These are phyloP conservation scores for Paramecium biaurelia DNA, from an alignment of 73 alveolate species.

Conservation along the genomic window DNA sequence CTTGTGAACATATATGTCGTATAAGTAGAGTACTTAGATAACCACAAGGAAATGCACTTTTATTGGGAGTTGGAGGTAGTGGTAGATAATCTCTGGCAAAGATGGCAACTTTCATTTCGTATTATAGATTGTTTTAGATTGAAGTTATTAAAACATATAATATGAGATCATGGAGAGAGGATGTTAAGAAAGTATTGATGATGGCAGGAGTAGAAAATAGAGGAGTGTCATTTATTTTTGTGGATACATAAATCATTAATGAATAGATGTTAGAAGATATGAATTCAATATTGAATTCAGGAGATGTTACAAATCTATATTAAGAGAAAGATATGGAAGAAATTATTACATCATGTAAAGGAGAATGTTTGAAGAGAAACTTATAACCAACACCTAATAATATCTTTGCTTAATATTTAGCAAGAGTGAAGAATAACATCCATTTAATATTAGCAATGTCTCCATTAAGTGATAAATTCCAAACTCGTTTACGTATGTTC, in stretches of 20 bases:
- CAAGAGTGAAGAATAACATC: constrained; percentile 92
- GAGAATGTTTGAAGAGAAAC: constrained; percentile 75
- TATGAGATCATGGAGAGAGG: constrained; percentile 98
- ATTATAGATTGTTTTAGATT: constrained; percentile 56
- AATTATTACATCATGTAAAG: constrained; percentile 65
- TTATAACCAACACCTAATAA: constrained; percentile 70
- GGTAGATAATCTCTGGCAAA: constrained; percentile 78
- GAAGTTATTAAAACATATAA: constrained; percentile 67
- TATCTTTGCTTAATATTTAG: constrained; percentile 78
- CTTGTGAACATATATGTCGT: constrained; percentile 78
- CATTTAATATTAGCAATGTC: constrained; percentile 98
- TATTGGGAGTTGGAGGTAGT: constrained; percentile 89
- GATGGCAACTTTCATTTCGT: constrained; percentile 73
- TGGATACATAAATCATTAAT: constrained; percentile 98
- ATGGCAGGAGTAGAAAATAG: constrained; percentile 91
- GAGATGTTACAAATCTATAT: constrained; percentile 96
- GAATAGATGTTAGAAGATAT: constrained; percentile 99
- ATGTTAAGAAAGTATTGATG: constrained; percentile 95
- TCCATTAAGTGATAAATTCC: constrained; percentile 97
- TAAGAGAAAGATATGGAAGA: constrained; percentile 90
- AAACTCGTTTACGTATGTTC: constrained; percentile 98
- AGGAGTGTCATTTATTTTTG: constrained; percentile 81
- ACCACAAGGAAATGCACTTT: constrained; percentile 98
- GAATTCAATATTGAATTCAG: constrained; percentile 96
- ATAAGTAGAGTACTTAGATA: constrained; percentile 95